phyloP scores from a whole-genome alignment of 2,329 filamentous ascomycete species.

The Fusarium protoensiforme region DNA sequence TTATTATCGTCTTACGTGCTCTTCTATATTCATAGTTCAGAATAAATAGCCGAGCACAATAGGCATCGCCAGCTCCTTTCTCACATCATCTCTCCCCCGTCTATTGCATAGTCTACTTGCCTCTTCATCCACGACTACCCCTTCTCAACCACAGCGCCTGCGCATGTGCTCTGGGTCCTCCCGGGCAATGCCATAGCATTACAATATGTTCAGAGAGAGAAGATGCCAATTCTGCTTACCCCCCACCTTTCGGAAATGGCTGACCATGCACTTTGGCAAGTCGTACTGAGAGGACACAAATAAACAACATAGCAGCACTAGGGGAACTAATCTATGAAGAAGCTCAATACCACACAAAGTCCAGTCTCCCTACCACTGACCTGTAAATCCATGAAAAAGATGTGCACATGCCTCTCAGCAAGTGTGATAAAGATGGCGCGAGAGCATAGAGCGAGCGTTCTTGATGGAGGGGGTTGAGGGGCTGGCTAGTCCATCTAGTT shows the following conservation, averaged over 20 bases:
- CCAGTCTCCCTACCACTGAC: neutral
- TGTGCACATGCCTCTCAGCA: neutral
- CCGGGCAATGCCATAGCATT: neutral
- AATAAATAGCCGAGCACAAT: neutral
- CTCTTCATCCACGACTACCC: neutral
- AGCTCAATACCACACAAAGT: too few relatives aligned
- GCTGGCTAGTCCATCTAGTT: neutral
- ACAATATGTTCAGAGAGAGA: too few relatives aligned
- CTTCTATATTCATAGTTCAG: neutral
- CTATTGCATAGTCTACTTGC: neutral
- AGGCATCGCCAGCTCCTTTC: neutral
- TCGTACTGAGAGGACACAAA: neutral
- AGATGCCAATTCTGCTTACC: neutral
- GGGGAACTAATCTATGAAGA: neutral
- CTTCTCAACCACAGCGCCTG: neutral
- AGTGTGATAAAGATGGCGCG: neutral
- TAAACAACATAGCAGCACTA: neutral
- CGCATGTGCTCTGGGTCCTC: neutral
- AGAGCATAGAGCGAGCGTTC: neutral
- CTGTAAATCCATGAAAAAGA: neutral
- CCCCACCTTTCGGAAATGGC: neutral
- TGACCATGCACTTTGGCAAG: neutral
- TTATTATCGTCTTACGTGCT: neutral
- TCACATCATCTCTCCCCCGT: neutral
- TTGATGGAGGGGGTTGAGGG: neutral